Conservation (phyloP, 108 stramenopile genomes). For the Fragilaria crotonensis region DNA sequence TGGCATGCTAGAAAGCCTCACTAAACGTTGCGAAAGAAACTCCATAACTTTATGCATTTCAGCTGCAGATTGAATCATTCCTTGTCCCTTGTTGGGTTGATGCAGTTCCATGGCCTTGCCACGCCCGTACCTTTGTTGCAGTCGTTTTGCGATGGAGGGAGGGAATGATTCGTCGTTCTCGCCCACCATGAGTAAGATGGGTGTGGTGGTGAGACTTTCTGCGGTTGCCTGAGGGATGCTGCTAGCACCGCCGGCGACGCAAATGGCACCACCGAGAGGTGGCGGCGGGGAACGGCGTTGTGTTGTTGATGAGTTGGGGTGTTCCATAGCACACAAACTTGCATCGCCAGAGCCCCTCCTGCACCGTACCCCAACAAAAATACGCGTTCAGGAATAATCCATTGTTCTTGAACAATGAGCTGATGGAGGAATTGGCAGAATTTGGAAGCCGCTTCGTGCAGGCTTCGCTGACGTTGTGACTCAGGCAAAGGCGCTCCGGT, state of each 20-base stretch:
- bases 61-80: constrained; percentile 26
- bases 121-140: neutral
- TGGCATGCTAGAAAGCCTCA: neutral
- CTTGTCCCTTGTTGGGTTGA: constrained; percentile 27
- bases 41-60: constrained; percentile 31
- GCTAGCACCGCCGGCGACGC: constrained; percentile 23
- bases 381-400: constrained; percentile 33
- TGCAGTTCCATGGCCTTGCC: neutral
- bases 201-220: constrained; percentile 11
- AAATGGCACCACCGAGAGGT: constrained; percentile 39
- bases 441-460: constrained; percentile 13
- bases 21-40: constrained; percentile 16
- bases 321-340: constrained; percentile 20
- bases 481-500: constrained; percentile 18
- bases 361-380: constrained; percentile 42
- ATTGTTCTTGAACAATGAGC: constrained; percentile 17
- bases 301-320: no score
- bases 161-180: constrained; percentile 15
- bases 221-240: neutral
- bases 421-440: constrained; percentile 16
- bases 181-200: constrained; percentile 28
- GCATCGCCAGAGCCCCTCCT: constrained; percentile 37
- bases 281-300: no score
- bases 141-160: constrained; percentile 1
- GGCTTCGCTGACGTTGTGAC: constrained; percentile 12